Percentiles rank a stretch among this genome's conserved stretches.
Evolutionary conservation across 345 rosid genomes (phyloP).

Genomic region (Ceriops zippeliana): DNA sequence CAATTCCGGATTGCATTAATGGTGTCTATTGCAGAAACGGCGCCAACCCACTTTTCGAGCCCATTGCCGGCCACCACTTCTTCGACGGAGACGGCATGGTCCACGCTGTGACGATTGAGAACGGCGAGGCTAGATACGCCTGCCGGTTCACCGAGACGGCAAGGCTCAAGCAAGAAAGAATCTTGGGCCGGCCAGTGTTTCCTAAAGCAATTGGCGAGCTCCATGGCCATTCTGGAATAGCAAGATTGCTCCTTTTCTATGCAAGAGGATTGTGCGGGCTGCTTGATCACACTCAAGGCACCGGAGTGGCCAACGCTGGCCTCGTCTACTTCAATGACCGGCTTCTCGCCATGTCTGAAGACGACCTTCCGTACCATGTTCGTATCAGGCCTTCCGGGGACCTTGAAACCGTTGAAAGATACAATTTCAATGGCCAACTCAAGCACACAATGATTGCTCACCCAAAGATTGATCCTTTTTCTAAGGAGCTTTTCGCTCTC

Average conservation of each 20-base stretch:
- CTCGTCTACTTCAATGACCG: slow-evolving; percentile 68
- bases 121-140: slow-evolving; percentile 68
- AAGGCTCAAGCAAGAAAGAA: slow-evolving; percentile 21
- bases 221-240: slow-evolving; percentile 81
- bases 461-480: slow-evolving; percentile 71
- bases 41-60: slow-evolving; percentile 84
- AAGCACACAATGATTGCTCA: slow-evolving; percentile 85
- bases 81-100: slow-evolving; percentile 99
- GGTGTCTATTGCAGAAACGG: slow-evolving; percentile 95
- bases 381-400: slow-evolving; percentile 56
- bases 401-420: slow-evolving; percentile 70
- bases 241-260: slow-evolving; percentile 59
- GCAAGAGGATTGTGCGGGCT: slow-evolving; percentile 73
- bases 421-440: slow-evolving; percentile 59
- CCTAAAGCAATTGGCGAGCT: slow-evolving; percentile 91
- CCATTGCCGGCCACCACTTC: slow-evolving; percentile 82
- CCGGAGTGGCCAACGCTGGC: slow-evolving; percentile 91
- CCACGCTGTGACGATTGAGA: slow-evolving; percentile 59
- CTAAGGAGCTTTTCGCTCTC: slow-evolving; percentile 71
- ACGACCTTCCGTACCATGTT: slow-evolving; percentile 85
- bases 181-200: slow-evolving; percentile 42
- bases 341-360: slow-evolving; percentile 87
- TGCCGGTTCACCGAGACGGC: slow-evolving; percentile 76
- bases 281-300: slow-evolving; percentile 59
- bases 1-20: slow-evolving; percentile 69